Evolutionary conservation across 495 filamentous ascomycete species (phyloP), one percentile per base, ranked within the genome.

Genomic region (Xylaria nigripes): DNA sequence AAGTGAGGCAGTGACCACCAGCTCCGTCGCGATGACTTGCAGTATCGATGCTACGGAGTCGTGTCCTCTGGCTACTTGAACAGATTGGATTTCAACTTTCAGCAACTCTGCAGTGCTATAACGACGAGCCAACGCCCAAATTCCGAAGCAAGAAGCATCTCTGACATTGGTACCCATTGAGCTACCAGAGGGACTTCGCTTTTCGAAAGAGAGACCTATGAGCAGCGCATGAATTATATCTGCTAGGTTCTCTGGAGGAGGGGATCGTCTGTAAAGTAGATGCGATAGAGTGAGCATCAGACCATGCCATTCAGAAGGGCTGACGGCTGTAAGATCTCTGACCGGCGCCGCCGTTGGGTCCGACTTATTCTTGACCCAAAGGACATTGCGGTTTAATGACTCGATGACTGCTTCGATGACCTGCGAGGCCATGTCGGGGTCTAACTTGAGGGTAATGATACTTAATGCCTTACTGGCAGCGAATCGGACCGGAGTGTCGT

Each of bases 131-230:
- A 97, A 68, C 1, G 90, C 83, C 93, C 93, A 99, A 24, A 95
- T 84, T 25, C 93, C 93, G 63, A 96, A 96, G 66, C 89, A 94
- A 2, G 93, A 88, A 4, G 94, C 94, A 73, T 99, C 93, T 49
- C 93, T 80, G n/a, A 97, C 94, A 60, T 92, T 96, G 0, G 86
- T 83, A 8, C 94, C 94, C n/a, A 89, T 72, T 3, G 90, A 89
- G 9, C 75, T 79, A 8, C 95, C 94, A 16, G 86, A 87, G 0
- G 87, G 73, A 24, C 83, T 86, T 42, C 89, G 78, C 62, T 92
- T 86, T 66, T 96, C 90, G 59, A 96, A 99, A 8, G 79, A 79
- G 41, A 96, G 76, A 0, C 87, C 89, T 50, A 82, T 73, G 1
- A 90, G 63, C 41, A 96, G 76, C 1, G 83, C 79, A 46, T 82